phyloP scores from a whole-genome alignment of 1,139 yeast genomes.

The Taphrina sp. region DNA sequence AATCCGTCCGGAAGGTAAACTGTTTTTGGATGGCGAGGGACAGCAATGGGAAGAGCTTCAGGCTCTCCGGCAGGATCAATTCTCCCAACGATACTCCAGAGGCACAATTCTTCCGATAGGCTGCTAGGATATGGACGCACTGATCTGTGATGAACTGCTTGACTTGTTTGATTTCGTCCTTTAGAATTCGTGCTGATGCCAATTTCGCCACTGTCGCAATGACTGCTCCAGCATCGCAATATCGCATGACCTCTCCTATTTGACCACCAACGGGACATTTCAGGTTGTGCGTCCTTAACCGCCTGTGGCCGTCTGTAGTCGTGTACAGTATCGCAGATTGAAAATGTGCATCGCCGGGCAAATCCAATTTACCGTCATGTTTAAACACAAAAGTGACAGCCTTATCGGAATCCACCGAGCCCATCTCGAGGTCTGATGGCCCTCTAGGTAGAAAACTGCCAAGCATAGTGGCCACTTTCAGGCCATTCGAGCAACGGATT shows the following conservation, averaged over 20 bases:
- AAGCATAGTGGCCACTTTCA: slow-evolving; percentile 76
- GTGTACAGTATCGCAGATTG: slow-evolving; percentile 90
- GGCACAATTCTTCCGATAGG: slow-evolving; percentile 58
- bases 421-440: slow-evolving; percentile 64
- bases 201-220: slow-evolving; percentile 72
- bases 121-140: slow-evolving; percentile 69
- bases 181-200: slow-evolving; percentile 59
- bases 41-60: slow-evolving; percentile 69
- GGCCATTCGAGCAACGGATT: slow-evolving; percentile 83
- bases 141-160: slow-evolving; percentile 64
- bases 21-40: slow-evolving; percentile 69
- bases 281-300: slow-evolving; percentile 78
- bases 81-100: slow-evolving; percentile 59
- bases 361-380: slow-evolving; percentile 73
- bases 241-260: slow-evolving; percentile 69
- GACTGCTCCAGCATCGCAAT: slow-evolving; percentile 81
- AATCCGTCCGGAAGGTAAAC: slow-evolving; percentile 55
- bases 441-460: slow-evolving; percentile 51
- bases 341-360: slow-evolving; percentile 78
- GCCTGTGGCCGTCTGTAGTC: slow-evolving; percentile 68
- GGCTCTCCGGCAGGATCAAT: slow-evolving; percentile 75
- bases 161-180: slow-evolving; percentile 57
- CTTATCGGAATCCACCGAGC: slow-evolving; percentile 64
- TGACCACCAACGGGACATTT: slow-evolving; percentile 79
- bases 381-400: slow-evolving; percentile 68